Percentiles rank a stretch among this genome's conserved stretches.
These are phyloP conservation scores for Cicer bijugum DNA, from an alignment of 306 rosid species.

Conservation along the genomic window DNA sequence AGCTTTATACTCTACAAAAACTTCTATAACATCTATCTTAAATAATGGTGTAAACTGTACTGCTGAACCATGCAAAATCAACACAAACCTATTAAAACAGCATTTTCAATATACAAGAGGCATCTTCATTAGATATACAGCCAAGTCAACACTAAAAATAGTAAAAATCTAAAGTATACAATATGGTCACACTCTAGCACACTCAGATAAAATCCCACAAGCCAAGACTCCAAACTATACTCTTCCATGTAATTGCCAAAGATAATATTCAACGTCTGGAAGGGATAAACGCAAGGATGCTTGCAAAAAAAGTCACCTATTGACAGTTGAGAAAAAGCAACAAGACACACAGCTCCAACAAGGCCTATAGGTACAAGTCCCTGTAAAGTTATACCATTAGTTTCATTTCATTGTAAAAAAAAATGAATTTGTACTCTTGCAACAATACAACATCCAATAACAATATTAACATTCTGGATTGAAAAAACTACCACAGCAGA, in stretches of 20 bases:
- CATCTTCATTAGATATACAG: background rate
- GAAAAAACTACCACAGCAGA: slow-evolving; percentile 25
- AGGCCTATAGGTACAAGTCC: no score
- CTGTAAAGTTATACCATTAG: background rate
- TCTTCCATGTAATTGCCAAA: background rate
- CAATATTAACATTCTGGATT: background rate
- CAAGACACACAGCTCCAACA: background rate
- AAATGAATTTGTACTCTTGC: background rate
- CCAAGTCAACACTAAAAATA: no score
- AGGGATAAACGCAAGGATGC: background rate
- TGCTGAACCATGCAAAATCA: background rate
- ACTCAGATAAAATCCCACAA: no score
- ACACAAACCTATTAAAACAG: background rate
- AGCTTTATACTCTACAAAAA: background rate
- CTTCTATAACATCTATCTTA: no score
- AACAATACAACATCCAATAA: background rate
- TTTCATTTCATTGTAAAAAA: background rate
- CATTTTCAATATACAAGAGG: background rate
- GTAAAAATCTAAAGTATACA: no score
- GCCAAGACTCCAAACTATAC: background rate
- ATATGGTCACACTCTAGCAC: no score
- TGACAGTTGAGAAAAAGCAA: background rate
- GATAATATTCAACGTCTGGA: background rate
- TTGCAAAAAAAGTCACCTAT: background rate
- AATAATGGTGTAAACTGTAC: background rate